A percentile compares a stretch with the other conserved stretches of the same genome.
Evolutionary conservation across 176 grass and related monocot species (phyloP).

Genomic region (Pharus latifolius): DNA sequence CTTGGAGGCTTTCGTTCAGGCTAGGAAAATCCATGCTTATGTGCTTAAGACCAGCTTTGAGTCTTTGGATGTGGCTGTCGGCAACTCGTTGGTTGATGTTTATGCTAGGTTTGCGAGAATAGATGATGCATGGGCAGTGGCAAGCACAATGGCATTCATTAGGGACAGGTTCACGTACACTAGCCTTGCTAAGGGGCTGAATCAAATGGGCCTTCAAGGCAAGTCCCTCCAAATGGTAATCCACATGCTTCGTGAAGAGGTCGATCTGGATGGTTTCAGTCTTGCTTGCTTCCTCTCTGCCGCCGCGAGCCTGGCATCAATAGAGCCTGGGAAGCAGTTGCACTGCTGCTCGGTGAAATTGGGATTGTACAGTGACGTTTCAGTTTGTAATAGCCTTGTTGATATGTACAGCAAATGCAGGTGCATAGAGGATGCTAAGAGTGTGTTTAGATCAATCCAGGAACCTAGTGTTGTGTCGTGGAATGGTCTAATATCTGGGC

Average conservation of each 20-base stretch:
- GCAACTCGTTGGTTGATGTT: slow-evolving; percentile 58
- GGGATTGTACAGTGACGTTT: slow-evolving; percentile 34
- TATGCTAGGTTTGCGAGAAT: slow-evolving; percentile 62
- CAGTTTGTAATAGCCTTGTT: slow-evolving; percentile 69
- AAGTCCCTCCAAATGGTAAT: slow-evolving; percentile 38
- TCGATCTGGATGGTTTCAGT: slow-evolving; percentile 46
- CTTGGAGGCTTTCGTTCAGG: slow-evolving; percentile 16
- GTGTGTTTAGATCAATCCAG: slow-evolving; percentile 39
- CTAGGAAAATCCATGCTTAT: slow-evolving; percentile 51
- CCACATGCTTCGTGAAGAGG: slow-evolving; percentile 45
- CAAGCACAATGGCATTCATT: slow-evolving; percentile 31
- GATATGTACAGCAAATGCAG: slow-evolving; percentile 84
- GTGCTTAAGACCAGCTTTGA: slow-evolving; percentile 56
- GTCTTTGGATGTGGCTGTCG: slow-evolving; percentile 40
- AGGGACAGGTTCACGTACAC: slow-evolving; percentile 68
- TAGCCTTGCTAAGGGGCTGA: slow-evolving; percentile 70
- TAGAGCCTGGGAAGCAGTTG: slow-evolving; percentile 42
- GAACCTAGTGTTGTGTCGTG: slow-evolving; percentile 60
- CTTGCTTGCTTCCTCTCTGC: slow-evolving; percentile 64
- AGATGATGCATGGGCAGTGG: slow-evolving; percentile 45
- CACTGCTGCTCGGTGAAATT: slow-evolving; percentile 66
- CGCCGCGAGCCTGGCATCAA: slow-evolving; percentile 34
- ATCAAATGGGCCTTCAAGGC: slow-evolving; percentile 32
- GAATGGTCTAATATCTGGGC: slow-evolving; percentile 52
- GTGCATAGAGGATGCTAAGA: slow-evolving; percentile 45